phyloP scores from a whole-genome alignment of 495 filamentous ascomycete genomes.

The Neurospora sp. region DNA sequence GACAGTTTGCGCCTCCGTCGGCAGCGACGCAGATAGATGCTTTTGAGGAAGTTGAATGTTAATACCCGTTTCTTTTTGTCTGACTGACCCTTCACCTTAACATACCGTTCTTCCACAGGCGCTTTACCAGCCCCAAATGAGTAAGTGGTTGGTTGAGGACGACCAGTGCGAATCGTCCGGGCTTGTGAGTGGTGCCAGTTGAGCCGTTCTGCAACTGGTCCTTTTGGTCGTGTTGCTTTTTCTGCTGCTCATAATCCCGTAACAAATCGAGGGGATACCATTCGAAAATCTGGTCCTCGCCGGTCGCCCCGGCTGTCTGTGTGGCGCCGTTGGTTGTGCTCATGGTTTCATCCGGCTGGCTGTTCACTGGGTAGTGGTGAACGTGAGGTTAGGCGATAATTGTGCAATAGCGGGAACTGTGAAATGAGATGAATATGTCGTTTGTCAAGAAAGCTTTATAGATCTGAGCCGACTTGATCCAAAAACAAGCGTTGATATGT shows the following conservation, averaged over 20 bases:
- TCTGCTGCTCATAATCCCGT: neutral
- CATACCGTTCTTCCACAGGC: slow-evolving; percentile 51
- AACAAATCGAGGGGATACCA: slow-evolving; percentile 24
- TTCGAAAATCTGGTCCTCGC: neutral
- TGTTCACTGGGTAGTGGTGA: neutral
- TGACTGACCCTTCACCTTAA: neutral
- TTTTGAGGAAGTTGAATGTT: slow-evolving; percentile 12
- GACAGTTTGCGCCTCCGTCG: slow-evolving; percentile 82
- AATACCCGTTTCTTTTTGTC: neutral
- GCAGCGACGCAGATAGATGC: slow-evolving; percentile 60
- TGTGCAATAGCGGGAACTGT: too few relatives aligned
- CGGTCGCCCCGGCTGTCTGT: neutral
- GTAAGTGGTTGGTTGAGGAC: slow-evolving; percentile 65
- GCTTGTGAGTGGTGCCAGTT: slow-evolving; percentile 1
- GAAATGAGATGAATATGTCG: too few relatives aligned
- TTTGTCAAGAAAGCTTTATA: too few relatives aligned
- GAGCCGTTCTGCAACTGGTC: neutral
- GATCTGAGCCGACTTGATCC: too few relatives aligned
- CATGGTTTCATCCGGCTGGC: neutral
- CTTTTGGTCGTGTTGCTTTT: neutral
- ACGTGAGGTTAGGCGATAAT: neutral
- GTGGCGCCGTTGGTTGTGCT: neutral
- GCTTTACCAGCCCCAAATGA: slow-evolving; percentile 34
- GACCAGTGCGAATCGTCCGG: slow-evolving; percentile 44
- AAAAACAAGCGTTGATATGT: too few relatives aligned